phyloP scores from a whole-genome alignment of 2,329 filamentous ascomycete species.

The Zymoseptoria pseudotritici region DNA sequence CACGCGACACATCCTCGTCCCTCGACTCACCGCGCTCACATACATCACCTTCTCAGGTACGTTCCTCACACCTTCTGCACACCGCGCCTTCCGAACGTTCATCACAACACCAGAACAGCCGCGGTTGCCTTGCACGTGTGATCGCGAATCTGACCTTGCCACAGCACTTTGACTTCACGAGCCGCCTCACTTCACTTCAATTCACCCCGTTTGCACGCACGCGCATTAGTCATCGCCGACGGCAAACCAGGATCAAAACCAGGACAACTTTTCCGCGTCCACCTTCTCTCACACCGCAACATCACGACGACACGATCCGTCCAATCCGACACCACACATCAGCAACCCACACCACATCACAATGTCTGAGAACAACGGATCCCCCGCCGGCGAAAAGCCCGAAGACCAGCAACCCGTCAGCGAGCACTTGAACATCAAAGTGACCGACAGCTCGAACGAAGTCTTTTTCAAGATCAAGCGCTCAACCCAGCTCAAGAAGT shows the following conservation, averaged over 20 bases:
- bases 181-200: background rate
- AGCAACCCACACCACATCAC: constrained; percentile 38
- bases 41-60: background rate
- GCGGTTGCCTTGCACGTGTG: background rate
- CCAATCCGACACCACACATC: constrained; percentile 1
- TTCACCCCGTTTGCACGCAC: background rate
- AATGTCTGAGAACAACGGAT: constrained; percentile 41
- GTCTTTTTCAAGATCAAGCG: constrained; percentile 99
- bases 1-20: background rate
- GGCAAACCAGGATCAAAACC: constrained; percentile 1
- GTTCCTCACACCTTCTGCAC: background rate
- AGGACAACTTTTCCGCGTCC: constrained; percentile 2
- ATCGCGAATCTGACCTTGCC: background rate
- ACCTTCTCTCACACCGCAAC: constrained; percentile 3
- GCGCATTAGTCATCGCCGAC: constrained; percentile 2
- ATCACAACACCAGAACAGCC: background rate
- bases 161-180: background rate
- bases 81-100: background rate
- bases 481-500: constrained; percentile 88
- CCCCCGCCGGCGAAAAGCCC: constrained; percentile 29
- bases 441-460: constrained; percentile 98
- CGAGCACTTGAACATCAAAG: constrained; percentile 98
- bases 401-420: constrained; percentile 38
- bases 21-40: background rate
- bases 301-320: background rate